These are phyloP conservation scores for Penicillium silybi DNA, from an alignment of 495 filamentous ascomycete genomes.

Conservation along the genomic window DNA sequence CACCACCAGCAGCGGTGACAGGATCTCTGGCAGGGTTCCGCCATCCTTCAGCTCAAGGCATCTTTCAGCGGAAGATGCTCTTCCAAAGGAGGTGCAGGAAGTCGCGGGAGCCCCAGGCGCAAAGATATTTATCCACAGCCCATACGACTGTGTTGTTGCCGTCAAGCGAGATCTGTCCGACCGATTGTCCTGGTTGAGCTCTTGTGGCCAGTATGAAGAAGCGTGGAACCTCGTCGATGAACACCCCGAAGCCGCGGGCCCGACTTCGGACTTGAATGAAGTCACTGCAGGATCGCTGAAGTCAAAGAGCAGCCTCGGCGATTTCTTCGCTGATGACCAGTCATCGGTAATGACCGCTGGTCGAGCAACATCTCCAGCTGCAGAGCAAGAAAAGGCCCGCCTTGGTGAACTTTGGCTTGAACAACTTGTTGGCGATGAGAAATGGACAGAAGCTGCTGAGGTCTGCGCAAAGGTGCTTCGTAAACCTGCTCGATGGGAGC, in stretches of 20 bases:
- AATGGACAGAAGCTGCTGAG: slow-evolving; percentile 75
- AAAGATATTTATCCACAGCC: slow-evolving; percentile 94
- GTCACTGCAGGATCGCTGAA: slow-evolving; percentile 53
- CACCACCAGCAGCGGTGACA: slow-evolving; percentile 58
- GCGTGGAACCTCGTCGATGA: slow-evolving; percentile 86
- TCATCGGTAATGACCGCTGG: slow-evolving; percentile 54
- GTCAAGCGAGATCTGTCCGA: slow-evolving; percentile 81
- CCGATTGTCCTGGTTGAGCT: slow-evolving; percentile 78
- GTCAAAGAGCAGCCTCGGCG: slow-evolving; percentile 56
- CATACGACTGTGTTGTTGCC: slow-evolving; percentile 88
- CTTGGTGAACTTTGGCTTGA: slow-evolving; percentile 93
- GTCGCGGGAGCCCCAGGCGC: slow-evolving; percentile 59
- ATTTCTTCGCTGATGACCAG: slow-evolving; percentile 74
- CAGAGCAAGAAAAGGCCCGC: slow-evolving; percentile 84
- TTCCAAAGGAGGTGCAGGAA: slow-evolving; percentile 42
- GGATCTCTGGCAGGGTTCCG: slow-evolving; percentile 41
- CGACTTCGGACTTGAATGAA: slow-evolving; percentile 43
- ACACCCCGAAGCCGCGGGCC: slow-evolving; percentile 57
- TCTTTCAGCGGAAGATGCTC: slow-evolving; percentile 23
- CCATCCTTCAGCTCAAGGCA: slow-evolving; percentile 40
- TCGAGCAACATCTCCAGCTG: slow-evolving; percentile 49
- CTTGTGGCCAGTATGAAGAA: slow-evolving; percentile 71
- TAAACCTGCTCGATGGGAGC: slow-evolving; percentile 81
- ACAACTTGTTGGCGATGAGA: slow-evolving; percentile 64
- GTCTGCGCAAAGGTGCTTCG: slow-evolving; percentile 76